A percentile compares a stretch with the other conserved stretches of the same genome.
Conservation (phyloP, 176 grass and related monocot species). For the Raddia guianensis region DNA sequence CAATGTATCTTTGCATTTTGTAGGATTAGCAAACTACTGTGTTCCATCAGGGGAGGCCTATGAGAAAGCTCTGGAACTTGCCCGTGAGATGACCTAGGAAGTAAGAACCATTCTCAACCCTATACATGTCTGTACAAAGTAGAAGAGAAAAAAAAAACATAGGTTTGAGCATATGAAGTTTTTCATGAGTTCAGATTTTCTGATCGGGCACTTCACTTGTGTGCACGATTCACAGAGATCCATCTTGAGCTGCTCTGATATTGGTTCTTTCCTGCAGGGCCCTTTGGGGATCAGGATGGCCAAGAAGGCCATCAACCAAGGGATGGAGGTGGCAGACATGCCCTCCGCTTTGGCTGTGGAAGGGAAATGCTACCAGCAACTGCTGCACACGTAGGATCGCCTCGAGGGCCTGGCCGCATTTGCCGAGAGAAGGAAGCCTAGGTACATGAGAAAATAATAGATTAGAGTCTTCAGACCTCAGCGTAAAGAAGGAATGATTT, state of each 20-base stretch:
- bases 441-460: constrained; percentile 46
- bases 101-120: constrained; percentile 33
- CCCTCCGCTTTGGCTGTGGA: constrained; percentile 51
- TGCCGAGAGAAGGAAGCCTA: constrained; percentile 69
- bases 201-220: neutral
- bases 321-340: constrained; percentile 51
- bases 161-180: neutral
- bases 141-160: neutral
- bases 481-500: too few relatives aligned
- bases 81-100: constrained; percentile 67
- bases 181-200: neutral
- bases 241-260: neutral
- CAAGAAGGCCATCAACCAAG: constrained; percentile 64
- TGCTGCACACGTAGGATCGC: constrained; percentile 75
- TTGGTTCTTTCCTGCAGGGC: constrained; percentile 47
- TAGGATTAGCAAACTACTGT: constrained; percentile 71
- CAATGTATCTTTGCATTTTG: neutral
- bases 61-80: constrained; percentile 65
- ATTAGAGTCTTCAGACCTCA: too few relatives aligned
- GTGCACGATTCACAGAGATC: neutral
- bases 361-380: constrained; percentile 66
- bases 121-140: neutral
- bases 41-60: constrained; percentile 72
- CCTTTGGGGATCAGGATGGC: constrained; percentile 80
- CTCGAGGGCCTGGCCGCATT: constrained; percentile 80